These are phyloP conservation scores for Emydomyces testavorans DNA, from an alignment of 2,329 filamentous ascomycete species.

Conservation along the genomic window DNA sequence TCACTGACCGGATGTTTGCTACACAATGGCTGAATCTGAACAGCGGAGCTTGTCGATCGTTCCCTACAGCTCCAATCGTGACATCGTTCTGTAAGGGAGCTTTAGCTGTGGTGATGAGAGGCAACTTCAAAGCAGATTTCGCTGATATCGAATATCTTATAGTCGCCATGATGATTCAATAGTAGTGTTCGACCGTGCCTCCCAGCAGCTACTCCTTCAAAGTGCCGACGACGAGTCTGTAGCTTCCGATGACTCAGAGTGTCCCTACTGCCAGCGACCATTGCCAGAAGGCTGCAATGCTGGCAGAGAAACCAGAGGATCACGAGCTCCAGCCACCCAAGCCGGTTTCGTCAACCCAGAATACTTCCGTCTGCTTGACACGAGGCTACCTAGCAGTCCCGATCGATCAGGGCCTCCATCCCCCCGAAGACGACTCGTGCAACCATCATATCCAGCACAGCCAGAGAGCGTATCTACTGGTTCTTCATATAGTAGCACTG, in stretches of 20 bases:
- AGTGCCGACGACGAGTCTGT: slow-evolving; percentile 46
- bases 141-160: slow-evolving; percentile 16
- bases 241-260: slow-evolving; percentile 50
- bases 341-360: slow-evolving; percentile 75
- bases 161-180: slow-evolving; percentile 89
- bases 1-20: not conserved
- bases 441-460: slow-evolving; percentile 41
- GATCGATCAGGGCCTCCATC: slow-evolving; percentile 32
- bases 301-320: slow-evolving; percentile 25
- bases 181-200: slow-evolving; percentile 78
- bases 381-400: slow-evolving; percentile 36
- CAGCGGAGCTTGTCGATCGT: slow-evolving; percentile 32
- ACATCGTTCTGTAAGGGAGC: slow-evolving; percentile 37
- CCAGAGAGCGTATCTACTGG: slow-evolving; percentile 19
- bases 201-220: slow-evolving; percentile 73
- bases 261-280: slow-evolving; percentile 81
- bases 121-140: slow-evolving; percentile 9
- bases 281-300: slow-evolving; percentile 41
- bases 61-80: slow-evolving; percentile 34
- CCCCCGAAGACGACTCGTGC: slow-evolving; percentile 38
- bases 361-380: slow-evolving; percentile 87
- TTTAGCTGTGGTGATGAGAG: not conserved
- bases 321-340: slow-evolving; percentile 25
- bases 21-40: slow-evolving; percentile 15
- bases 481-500: not conserved